These are phyloP conservation scores for Rhododendron ferrugineum DNA, from an alignment of 148 eudicot genomes.

Conservation along the genomic window DNA sequence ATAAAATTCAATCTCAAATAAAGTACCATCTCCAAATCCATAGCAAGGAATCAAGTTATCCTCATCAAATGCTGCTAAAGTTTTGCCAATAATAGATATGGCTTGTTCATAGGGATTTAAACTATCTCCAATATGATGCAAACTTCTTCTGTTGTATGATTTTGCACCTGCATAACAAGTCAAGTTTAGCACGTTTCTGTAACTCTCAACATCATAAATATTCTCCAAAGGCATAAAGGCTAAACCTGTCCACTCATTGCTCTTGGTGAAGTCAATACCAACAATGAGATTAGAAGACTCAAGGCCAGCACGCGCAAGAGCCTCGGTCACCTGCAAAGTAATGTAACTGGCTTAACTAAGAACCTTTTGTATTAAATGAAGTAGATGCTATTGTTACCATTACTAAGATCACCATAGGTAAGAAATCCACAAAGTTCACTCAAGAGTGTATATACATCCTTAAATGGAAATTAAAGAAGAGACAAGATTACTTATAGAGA, in stretches of 20 bases:
- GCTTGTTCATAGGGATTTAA: constrained; percentile 88
- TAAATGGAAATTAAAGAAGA: background rate
- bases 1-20: background rate
- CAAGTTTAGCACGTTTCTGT: constrained; percentile 18
- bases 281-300: constrained; percentile 95
- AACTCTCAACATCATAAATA: background rate
- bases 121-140: constrained; percentile 70
- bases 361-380: background rate
- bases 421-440: background rate
- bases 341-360: constrained; percentile 2
- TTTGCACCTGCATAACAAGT: constrained; percentile 44
- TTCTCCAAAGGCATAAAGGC: background rate
- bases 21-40: constrained; percentile 97
- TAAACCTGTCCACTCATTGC: constrained; percentile 99
- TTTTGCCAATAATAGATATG: constrained; percentile 89
- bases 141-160: constrained; percentile 66
- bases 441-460: background rate
- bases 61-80: constrained; percentile 81
- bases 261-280: constrained; percentile 94
- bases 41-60: constrained; percentile 93
- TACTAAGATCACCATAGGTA: background rate
- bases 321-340: constrained; percentile 74
- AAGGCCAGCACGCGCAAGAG: constrained; percentile 82
- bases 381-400: background rate
- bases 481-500: background rate